Evolutionary conservation across 208 protist species (phyloP), one percentile per base, ranked within the genome.

Genomic region (Trypanosomatidae sp.): DNA sequence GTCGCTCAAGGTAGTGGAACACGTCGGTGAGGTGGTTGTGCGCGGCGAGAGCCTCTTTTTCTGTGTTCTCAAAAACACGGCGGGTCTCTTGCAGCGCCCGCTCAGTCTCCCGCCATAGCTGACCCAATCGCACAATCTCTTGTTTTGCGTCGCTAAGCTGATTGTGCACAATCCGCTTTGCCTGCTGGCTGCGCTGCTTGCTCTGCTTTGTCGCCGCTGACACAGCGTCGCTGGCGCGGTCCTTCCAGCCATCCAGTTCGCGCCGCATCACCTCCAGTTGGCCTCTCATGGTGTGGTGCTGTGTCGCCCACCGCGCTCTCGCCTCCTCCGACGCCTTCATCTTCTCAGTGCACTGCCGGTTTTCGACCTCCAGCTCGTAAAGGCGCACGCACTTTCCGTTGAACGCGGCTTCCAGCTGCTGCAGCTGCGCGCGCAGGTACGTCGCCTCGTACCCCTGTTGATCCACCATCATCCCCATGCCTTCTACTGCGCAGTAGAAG

Each of bases 21-120:
- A 90, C 89, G 77, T 96, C 92, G 13, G 80, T 71, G 3, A 96
- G 78, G 69, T 96, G 91, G 49, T 91, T 79, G 71, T 95, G 88
- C 36, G 92, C 88, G 13, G 86, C 72, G 55, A 59, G 81, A 1
- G 88, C 78, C 80, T 96, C 89, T 67, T 91, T 91, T 69, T 95
- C 92, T 1, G 90, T 73, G 64, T 91, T 92, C 67, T 96, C 92
- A n/a, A 93, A 81, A 1, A 83, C 62, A 28, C 92, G 88, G 9
- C 83, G 82, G 3, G 84, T 79, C 77, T 96, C 92, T 74, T 96
- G 92, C 53, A 92, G 71, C 41, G 88, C 84, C 7, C 84, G 84
- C 77, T 96, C 89, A n/a, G 92, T 95, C 60, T 95, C 89, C n/a
- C 92, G 81, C 90, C 92, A 96, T 41, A 96, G 79, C 64, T 88